Evolutionary conservation across 345 rosid species (phyloP).

Genomic region (Salix purpurea): DNA sequence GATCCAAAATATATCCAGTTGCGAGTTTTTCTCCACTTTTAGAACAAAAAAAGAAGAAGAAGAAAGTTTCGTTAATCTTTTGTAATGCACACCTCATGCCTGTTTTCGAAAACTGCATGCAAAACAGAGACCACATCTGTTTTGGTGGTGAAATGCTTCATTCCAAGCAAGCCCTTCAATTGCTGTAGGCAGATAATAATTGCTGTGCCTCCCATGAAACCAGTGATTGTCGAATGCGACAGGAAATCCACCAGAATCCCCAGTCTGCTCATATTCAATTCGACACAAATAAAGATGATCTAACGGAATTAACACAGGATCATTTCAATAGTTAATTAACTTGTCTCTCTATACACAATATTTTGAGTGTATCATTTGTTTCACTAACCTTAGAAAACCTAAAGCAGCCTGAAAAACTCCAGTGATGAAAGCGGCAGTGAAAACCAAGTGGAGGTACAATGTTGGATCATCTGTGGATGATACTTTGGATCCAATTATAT

Average conservation of each 20-base stretch:
- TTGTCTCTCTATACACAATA: too few species aligned
- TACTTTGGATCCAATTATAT: slow-evolving; percentile 43
- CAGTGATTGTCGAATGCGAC: slow-evolving; percentile 85
- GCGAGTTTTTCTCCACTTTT: too few species aligned
- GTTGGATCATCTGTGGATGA: slow-evolving; percentile 38
- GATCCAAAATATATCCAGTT: too few species aligned
- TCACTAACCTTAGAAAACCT: slow-evolving; percentile 54
- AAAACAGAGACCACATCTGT: slow-evolving; percentile 75
- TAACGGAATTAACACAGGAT: neutral
- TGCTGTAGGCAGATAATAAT: slow-evolving; percentile 71
- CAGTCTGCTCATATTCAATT: slow-evolving; percentile 33
- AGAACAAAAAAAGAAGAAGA: neutral
- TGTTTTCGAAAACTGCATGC: slow-evolving; percentile 39
- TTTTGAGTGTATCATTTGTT: neutral
- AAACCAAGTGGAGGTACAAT: slow-evolving; percentile 65
- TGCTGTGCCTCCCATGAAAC: slow-evolving; percentile 94
- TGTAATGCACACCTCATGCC: slow-evolving; percentile 46
- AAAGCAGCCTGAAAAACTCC: slow-evolving; percentile 62
- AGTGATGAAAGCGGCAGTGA: slow-evolving; percentile 69
- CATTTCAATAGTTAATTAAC: too few species aligned
- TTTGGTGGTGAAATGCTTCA: slow-evolving; percentile 54
- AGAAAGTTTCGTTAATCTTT: neutral
- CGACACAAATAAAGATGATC: neutral
- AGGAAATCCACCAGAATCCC: slow-evolving; percentile 85
- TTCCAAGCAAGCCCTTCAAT: slow-evolving; percentile 73